Evolutionary conservation across 2,329 filamentous ascomycete genomes (phyloP).

Genomic region (Ophiocordyceps robertsii): DNA sequence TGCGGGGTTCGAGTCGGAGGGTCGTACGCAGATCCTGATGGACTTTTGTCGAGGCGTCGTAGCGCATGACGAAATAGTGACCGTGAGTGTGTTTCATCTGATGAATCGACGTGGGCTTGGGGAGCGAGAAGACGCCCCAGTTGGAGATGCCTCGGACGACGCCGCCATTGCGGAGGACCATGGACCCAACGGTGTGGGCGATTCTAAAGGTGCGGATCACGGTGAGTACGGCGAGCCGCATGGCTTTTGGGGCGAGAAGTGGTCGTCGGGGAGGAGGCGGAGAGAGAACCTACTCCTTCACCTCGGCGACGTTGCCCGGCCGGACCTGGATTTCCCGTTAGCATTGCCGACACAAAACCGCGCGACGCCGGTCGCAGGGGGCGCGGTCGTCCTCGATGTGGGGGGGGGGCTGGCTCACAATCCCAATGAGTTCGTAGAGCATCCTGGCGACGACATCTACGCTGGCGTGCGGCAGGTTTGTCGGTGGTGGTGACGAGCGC

Average conservation of each 20-base stretch:
- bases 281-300: conserved; percentile 65
- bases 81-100: conserved; percentile 74
- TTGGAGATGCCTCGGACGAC: conserved; percentile 88
- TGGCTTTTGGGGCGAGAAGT: background rate
- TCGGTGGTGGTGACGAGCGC: background rate
- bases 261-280: no score
- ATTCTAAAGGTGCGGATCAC: conserved; percentile 43
- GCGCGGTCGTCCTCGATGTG: background rate
- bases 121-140: conserved; percentile 87
- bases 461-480: background rate
- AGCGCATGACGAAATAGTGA: conserved; percentile 97
- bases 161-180: conserved; percentile 72
- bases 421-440: conserved; percentile 95
- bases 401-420: conserved; percentile 59
- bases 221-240: conserved; percentile 1
- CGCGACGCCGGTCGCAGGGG: background rate
- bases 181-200: conserved; percentile 68
- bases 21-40: conserved; percentile 66
- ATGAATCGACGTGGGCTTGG: conserved; percentile 64
- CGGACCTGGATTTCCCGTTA: conserved; percentile 53
- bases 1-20: conserved; percentile 72
- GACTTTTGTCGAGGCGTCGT: conserved; percentile 62
- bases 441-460: conserved; percentile 39
- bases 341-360: background rate
- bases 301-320: conserved; percentile 76